Base-by-base conservation (phyloP, 2,329 filamentous ascomycete species). In the Pseudogymnoascus sp. region DNA sequence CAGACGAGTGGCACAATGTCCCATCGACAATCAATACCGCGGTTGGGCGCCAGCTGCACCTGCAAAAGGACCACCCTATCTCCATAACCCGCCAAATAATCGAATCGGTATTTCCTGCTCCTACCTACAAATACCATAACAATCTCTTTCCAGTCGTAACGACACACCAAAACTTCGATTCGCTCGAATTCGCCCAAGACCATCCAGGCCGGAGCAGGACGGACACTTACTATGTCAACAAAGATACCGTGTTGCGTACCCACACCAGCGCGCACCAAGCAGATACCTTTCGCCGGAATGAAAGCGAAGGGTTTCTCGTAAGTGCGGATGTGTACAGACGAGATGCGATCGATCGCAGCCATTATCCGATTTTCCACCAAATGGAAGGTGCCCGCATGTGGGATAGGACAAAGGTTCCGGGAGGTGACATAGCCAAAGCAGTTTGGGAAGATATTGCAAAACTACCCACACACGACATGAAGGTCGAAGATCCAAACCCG, bases 341-440 rank as follows among this genome's bases (percentile, higher is more conserved):
- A 67, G 95, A 99, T 83, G 93, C 93, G 63, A 89, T 99, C 71
- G 95, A 99, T 76, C 86, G 90, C 63, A 95, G 88, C 69, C 95
- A 99, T 77, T 97, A 97, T 76, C 95, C 95, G 0, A 86, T 96
- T 64, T 99, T 99, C 76, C 95, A 99, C 77, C 95, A 99, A 78
- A 97, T 97, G 93, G 95, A 99, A 75, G 93, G 92, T 11, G 93
- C 93, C 7, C 83, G 89, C 69, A 88, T 92, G 62, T 99, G 95
- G 93, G 89, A 95, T 72, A 84, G 91, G 8, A 80, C 73, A 28
- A 82, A 78, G 73, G 84, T 83, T 49, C 80, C 78, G 62, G 79
- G 75, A 65, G 81, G 80, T 16, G 82, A 88, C 67, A 74, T 92
- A 16, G 84, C 84, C 0, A 78, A 84, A 14, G 83, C 84, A 11